phyloP scores from a whole-genome alignment of 2,329 filamentous ascomycete genomes.

The Neonectria sp. region DNA sequence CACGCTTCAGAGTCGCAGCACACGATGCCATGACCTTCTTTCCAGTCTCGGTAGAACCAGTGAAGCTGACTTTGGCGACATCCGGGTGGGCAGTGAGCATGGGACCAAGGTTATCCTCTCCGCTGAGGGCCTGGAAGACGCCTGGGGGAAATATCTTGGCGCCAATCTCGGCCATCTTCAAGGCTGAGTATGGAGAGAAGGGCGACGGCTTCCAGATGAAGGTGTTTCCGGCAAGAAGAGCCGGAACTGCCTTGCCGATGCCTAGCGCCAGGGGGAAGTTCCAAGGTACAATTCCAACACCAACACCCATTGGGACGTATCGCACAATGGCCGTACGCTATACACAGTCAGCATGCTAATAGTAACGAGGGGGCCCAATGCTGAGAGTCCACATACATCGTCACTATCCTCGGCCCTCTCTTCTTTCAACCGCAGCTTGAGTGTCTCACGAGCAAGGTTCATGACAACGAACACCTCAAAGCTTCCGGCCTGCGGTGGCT shows the following conservation, averaged over 20 bases:
- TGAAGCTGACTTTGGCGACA: conserved; percentile 75
- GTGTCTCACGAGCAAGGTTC: conserved; percentile 21
- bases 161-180: conserved; percentile 73
- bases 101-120: conserved; percentile 72
- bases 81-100: conserved; percentile 71
- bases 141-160: conserved; percentile 72
- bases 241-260: conserved; percentile 66
- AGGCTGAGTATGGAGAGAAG: conserved; percentile 69
- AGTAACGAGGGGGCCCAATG: not conserved
- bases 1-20: conserved; percentile 70
- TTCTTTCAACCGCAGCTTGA: conserved; percentile 36
- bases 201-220: conserved; percentile 72
- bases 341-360: not conserved
- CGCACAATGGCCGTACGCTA: conserved; percentile 33
- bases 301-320: conserved; percentile 36
- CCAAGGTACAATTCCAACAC: conserved; percentile 43
- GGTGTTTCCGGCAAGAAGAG: conserved; percentile 69
- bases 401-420: conserved; percentile 38
- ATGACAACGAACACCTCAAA: conserved; percentile 33
- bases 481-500: conserved; percentile 37
- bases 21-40: conserved; percentile 72
- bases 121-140: conserved; percentile 72
- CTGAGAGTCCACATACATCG: conserved; percentile 10
- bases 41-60: conserved; percentile 71
- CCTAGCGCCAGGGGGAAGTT: conserved; percentile 42